Base-by-base conservation (phyloP, 140 eudicot species). In the Oenanthe javanica region DNA sequence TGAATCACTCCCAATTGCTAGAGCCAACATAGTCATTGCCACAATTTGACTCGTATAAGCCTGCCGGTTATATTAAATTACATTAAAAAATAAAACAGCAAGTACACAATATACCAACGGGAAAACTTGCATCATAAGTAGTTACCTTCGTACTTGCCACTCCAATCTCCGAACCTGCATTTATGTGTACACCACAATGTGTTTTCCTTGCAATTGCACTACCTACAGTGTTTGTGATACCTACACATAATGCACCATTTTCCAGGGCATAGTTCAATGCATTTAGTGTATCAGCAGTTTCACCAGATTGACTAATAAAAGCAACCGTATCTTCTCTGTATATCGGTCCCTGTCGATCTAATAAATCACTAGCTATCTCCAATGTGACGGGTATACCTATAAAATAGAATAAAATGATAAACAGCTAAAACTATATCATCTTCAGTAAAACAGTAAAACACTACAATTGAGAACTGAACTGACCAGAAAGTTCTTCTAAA, bases 111-210 rank as follows among this genome's bases (percentile, higher is more conserved):
- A 42, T 49, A 36, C 66, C 80, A 15, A 5, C 13, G 38, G 72
- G 82, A 43, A 66, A 55, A n/a, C 9, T 10, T 42, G 13, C 51
- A 70, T 47, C 12, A 52, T 6, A 51, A 63, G 8, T 67, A n/a
- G 18, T 9, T 83, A 95, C 99, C 99, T 95, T 95, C 71, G 99
- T 95, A 86, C 98, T 95, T 42, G 99, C 99, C 19, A 95, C 99
- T 59, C 99, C 99, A 80, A 95, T 95, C 87, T 95, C 99, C 79
- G 92, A 90, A 72, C 99, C 99, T 79, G 99, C 99, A 87, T 95
- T 95, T 36, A 95, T 91, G 77, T 95, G 99, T 46, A 95, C 97
- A 70, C 99, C 99, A 38, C 99, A 95, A 59, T 95, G 99, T 1
- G 99, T 95, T 38, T 88, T 91, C 82, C 99, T 84, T 73, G 96